phyloP scores from a whole-genome alignment of 768 basidiomycete species.

The Tulasnella sp. region DNA sequence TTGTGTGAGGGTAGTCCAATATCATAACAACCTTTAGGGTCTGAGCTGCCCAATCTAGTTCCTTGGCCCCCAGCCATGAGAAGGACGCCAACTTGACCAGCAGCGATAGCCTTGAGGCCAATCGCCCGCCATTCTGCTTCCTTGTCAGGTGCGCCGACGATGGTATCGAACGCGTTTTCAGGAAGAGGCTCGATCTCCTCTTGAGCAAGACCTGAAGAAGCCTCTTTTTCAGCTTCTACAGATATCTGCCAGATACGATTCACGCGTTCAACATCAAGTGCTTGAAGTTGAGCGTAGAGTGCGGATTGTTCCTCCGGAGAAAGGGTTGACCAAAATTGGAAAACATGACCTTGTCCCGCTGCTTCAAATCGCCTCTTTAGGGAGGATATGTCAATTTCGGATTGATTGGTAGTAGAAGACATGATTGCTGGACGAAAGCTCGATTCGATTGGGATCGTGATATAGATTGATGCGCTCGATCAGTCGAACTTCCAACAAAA shows the following conservation, averaged over 20 bases:
- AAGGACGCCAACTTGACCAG: conserved; percentile 82
- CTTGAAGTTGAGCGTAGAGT: conserved; percentile 57
- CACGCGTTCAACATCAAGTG: conserved; percentile 79
- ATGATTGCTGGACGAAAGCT: no score
- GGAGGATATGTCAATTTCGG: not conserved
- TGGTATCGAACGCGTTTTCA: conserved; percentile 54
- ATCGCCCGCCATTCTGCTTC: conserved; percentile 59
- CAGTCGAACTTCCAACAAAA: no score
- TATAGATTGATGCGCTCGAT: no score
- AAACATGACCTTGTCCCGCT: conserved; percentile 79
- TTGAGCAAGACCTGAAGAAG: conserved; percentile 20
- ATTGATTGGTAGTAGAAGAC: no score
- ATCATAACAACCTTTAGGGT: conserved; percentile 97
- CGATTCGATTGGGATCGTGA: no score
- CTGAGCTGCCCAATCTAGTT: conserved; percentile 78
- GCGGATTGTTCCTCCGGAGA: conserved; percentile 45
- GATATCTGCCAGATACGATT: conserved; percentile 79
- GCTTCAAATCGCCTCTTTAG: conserved; percentile 43
- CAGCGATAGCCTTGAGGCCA: conserved; percentile 69
- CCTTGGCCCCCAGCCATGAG: conserved; percentile 99
- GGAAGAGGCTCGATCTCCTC: conserved; percentile 74
- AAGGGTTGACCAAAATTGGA: conserved; percentile 74
- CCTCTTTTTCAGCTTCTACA: conserved; percentile 46
- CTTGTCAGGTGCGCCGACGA: conserved; percentile 39
- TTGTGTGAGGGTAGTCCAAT: conserved; percentile 90